Conservation (phyloP, 148 eudicot species). For the Heliamphora exappendiculata region DNA sequence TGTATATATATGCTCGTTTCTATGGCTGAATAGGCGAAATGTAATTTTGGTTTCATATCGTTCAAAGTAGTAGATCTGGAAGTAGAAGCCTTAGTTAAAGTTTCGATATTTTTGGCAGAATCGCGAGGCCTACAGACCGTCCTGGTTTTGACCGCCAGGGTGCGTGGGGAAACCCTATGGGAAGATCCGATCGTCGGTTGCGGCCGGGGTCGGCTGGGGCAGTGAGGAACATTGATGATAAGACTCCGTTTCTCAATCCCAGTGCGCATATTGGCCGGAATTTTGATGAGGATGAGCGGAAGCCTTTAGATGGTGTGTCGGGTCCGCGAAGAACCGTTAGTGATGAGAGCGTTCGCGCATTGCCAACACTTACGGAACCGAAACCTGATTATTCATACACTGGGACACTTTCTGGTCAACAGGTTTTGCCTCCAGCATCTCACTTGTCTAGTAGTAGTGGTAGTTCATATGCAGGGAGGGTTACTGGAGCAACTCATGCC, state of each 20-base stretch:
- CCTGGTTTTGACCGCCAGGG: slow-evolving; percentile 47
- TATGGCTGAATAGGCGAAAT: background rate
- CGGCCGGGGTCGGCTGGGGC: slow-evolving; percentile 81
- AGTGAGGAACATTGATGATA: slow-evolving; percentile 53
- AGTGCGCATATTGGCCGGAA: slow-evolving; percentile 61
- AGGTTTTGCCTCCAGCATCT: slow-evolving; percentile 19
- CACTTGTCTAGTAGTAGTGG: slow-evolving; percentile 23
- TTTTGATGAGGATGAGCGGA: slow-evolving; percentile 93
- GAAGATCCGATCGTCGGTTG: slow-evolving; percentile 59
- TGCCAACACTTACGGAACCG: slow-evolving; percentile 32
- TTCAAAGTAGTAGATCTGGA: slow-evolving; percentile 15
- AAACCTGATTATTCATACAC: slow-evolving; percentile 25
- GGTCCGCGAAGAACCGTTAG: slow-evolving; percentile 60
- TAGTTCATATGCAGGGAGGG: slow-evolving; percentile 49
- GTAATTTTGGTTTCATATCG: slow-evolving; percentile 8
- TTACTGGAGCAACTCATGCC: slow-evolving; percentile 27
- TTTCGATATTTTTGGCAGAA: slow-evolving; percentile 28
- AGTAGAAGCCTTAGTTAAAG: slow-evolving; percentile 9
- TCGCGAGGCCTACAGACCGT: slow-evolving; percentile 60
- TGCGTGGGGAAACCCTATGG: slow-evolving; percentile 60
- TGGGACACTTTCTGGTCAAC: slow-evolving; percentile 29
- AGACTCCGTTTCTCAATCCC: slow-evolving; percentile 49
- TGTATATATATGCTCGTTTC: background rate
- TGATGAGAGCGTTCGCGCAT: slow-evolving; percentile 47
- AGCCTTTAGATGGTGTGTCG: slow-evolving; percentile 68